Conservation (phyloP, 768 basidiomycete genomes). For the Pleurotus pulmonarius region DNA sequence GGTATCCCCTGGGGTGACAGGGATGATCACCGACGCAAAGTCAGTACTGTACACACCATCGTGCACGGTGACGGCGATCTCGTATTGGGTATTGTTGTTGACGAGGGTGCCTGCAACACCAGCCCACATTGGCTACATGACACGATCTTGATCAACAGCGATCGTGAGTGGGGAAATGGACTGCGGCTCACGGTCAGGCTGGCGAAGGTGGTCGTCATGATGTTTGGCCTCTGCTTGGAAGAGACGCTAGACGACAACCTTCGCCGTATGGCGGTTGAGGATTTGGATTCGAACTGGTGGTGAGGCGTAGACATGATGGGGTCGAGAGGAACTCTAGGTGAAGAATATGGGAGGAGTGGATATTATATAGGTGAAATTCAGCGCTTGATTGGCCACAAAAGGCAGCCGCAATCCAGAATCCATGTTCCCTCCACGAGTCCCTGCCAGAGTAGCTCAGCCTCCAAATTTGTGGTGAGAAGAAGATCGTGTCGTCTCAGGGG, state of each 20-base stretch:
- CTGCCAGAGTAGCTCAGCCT: not conserved
- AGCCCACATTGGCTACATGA: constrained; percentile 80
- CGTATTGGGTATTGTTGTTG: constrained; percentile 57
- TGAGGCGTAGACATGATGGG: constrained; percentile 46
- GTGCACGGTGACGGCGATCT: constrained; percentile 77
- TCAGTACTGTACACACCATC: constrained; percentile 86
- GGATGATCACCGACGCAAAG: constrained; percentile 56
- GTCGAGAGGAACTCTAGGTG: not conserved
- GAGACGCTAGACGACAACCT: constrained; percentile 60
- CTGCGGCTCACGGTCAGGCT: constrained; percentile 58
- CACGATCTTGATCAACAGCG: constrained; percentile 13
- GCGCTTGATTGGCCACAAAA: constrained; percentile 10
- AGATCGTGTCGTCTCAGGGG: not conserved
- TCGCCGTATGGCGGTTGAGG: constrained; percentile 60
- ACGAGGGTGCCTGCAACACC: constrained; percentile 65
- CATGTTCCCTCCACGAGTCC: not conserved
- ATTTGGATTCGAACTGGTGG: constrained; percentile 56
- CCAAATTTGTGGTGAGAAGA: not conserved
- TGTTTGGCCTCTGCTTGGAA: constrained; percentile 47
- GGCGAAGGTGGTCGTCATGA: constrained; percentile 49
- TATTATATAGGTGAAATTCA: constrained; percentile 26
- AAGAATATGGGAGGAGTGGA: constrained; percentile 14
- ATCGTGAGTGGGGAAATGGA: constrained; percentile 13
- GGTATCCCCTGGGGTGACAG: constrained; percentile 47
- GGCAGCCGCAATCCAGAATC: constrained; percentile 3